A percentile compares a stretch with the other conserved stretches of the same genome.
phyloP scores from a whole-genome alignment of 768 basidiomycete species.

The Lactarius pseudohatsudake region DNA sequence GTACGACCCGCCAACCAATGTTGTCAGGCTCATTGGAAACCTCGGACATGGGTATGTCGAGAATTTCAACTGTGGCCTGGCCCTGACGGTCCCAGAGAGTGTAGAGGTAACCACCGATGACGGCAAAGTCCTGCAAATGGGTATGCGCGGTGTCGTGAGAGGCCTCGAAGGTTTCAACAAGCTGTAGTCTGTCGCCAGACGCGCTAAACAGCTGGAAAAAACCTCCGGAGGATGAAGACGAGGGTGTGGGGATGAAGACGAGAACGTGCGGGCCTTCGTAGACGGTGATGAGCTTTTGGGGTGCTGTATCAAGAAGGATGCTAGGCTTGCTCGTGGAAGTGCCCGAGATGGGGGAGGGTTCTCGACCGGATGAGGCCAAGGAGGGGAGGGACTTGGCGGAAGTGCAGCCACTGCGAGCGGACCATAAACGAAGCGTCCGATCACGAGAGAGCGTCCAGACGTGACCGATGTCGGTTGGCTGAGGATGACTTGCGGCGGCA shows the following conservation, averaged over 20 bases:
- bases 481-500: constrained; percentile 69
- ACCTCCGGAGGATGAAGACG: constrained; percentile 70
- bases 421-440: constrained; percentile 83
- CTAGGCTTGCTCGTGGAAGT: constrained; percentile 41
- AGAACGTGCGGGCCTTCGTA: constrained; percentile 65
- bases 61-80: constrained; percentile 64
- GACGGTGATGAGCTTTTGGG: constrained; percentile 63
- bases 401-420: constrained; percentile 70
- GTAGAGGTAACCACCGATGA: constrained; percentile 55
- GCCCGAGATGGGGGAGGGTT: constrained; percentile 36
- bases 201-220: constrained; percentile 68
- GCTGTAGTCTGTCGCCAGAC: constrained; percentile 56
- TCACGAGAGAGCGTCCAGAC: constrained; percentile 88
- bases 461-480: constrained; percentile 71
- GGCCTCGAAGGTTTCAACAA: constrained; percentile 58
- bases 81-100: constrained; percentile 83
- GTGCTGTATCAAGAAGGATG: constrained; percentile 56
- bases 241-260: constrained; percentile 68
- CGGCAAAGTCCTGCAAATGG: constrained; percentile 74
- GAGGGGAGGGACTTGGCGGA: constrained; percentile 55
- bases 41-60: constrained; percentile 45
- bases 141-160: constrained; percentile 61
- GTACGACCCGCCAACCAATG: constrained; percentile 52
- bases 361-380: constrained; percentile 35
- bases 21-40: constrained; percentile 36